Percentiles rank a stretch among this genome's conserved stretches.
Evolutionary conservation across 1,139 yeast species (phyloP).

Genomic region (Hansenula lynferdii): DNA sequence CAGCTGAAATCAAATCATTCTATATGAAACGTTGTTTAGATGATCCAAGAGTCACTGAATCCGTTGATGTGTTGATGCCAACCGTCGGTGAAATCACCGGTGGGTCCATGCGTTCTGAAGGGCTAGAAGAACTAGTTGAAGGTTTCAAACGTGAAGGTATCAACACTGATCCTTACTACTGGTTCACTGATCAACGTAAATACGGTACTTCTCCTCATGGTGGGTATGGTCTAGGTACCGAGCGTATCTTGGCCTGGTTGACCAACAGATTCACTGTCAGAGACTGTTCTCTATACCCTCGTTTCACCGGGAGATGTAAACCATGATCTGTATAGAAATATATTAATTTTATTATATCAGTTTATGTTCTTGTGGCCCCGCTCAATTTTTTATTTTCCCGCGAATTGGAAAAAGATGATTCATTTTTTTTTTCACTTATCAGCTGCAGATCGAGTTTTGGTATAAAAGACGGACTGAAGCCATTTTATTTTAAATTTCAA

Average conservation of each 20-base stretch:
- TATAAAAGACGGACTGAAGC: no score
- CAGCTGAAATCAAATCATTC: slow-evolving; percentile 94
- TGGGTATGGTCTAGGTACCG: slow-evolving; percentile 98
- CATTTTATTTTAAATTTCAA: no score
- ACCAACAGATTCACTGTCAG: slow-evolving; percentile 97
- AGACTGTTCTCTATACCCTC: slow-evolving; percentile 96
- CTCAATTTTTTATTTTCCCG: no score
- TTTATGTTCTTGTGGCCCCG: no score
- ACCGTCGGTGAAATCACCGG: slow-evolving; percentile 98
- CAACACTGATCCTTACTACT: slow-evolving; percentile 76
- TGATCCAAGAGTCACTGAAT: slow-evolving; percentile 93
- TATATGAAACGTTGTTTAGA: slow-evolving; percentile 93
- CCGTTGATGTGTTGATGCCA: slow-evolving; percentile 98
- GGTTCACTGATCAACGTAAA: slow-evolving; percentile 94
- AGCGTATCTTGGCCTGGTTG: slow-evolving; percentile 96
- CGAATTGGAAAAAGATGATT: slow-evolving; percentile 1
- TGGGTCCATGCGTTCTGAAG: slow-evolving; percentile 96
- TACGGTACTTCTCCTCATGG: slow-evolving; percentile 99
- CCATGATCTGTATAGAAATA: slow-evolving; percentile 47
- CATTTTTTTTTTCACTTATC: neutral
- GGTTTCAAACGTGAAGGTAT: slow-evolving; percentile 93
- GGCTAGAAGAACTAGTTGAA: slow-evolving; percentile 74
- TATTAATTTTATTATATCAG: no score
- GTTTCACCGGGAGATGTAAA: slow-evolving; percentile 96
- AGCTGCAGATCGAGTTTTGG: neutral